phyloP scores from a whole-genome alignment of 108 stramenopile species.

The Nannochloropsis salina region DNA sequence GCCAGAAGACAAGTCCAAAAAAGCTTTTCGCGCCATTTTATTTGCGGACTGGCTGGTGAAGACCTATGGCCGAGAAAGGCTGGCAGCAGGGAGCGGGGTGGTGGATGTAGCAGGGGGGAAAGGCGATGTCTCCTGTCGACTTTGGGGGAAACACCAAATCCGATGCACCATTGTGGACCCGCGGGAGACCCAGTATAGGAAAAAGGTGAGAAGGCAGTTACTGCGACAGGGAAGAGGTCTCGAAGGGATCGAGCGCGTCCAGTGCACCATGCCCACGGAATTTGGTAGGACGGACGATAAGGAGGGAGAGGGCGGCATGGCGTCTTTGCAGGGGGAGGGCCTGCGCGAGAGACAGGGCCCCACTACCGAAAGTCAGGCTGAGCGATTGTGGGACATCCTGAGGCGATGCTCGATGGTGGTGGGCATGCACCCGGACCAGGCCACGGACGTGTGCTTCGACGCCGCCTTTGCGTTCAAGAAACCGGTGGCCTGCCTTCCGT shows the following conservation, averaged over 20 bases:
- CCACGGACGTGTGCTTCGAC: conserved; percentile 69
- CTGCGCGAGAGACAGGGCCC: no score
- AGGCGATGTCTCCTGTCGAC: conserved; percentile 67
- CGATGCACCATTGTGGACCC: conserved; percentile 68
- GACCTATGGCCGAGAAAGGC: conserved; percentile 5
- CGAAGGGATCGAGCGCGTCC: conserved; percentile 15
- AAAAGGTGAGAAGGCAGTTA: not conserved
- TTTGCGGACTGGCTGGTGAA: conserved; percentile 35
- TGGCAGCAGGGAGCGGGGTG: conserved; percentile 35
- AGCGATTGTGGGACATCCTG: not conserved
- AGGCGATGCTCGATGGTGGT: conserved; percentile 57
- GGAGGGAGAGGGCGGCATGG: not conserved
- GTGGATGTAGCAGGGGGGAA: conserved; percentile 78
- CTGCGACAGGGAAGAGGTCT: not conserved
- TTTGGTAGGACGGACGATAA: not conserved
- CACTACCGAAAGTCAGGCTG: not conserved
- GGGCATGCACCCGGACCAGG: conserved; percentile 83
- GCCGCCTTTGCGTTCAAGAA: conserved; percentile 57
- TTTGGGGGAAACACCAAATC: conserved; percentile 59
- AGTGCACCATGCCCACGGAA: not conserved
- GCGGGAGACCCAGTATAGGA: conserved; percentile 34
- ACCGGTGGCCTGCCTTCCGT: conserved; percentile 60
- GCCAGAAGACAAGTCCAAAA: not conserved
- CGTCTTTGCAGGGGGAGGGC: not conserved
- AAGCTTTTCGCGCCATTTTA: not conserved